phyloP scores from a whole-genome alignment of 495 filamentous ascomycete species.

The Hypoxylon crocopeplum region DNA sequence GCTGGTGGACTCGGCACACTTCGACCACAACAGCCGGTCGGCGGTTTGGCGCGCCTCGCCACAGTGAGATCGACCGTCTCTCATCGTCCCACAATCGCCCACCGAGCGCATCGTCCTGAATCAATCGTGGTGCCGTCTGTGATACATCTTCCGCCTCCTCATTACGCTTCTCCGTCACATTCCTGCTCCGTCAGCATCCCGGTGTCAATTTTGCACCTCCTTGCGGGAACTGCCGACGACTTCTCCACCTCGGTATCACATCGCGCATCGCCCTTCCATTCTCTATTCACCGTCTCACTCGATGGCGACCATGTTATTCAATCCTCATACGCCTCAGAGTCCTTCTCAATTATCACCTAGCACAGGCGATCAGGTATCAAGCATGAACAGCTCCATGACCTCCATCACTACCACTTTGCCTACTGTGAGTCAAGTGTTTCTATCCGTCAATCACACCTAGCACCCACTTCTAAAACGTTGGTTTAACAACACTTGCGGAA shows the following conservation, averaged over 20 bases:
- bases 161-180: conserved; percentile 15
- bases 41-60: conserved; percentile 52
- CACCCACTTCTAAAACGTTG: conserved; percentile 6
- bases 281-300: conserved; percentile 25
- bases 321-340: conserved; percentile 66
- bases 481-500: neutral
- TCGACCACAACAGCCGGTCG: conserved; percentile 43
- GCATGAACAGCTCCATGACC: conserved; percentile 53
- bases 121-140: conserved; percentile 13
- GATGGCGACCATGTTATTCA: conserved; percentile 59
- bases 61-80: conserved; percentile 35
- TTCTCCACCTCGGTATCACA: conserved; percentile 15
- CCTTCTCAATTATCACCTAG: conserved; percentile 60
- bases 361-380: conserved; percentile 51
- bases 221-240: conserved; percentile 6
- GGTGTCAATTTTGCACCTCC: conserved; percentile 6
- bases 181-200: conserved; percentile 18
- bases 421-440: conserved; percentile 38
- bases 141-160: conserved; percentile 8
- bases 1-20: conserved; percentile 35
- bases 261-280: conserved; percentile 15
- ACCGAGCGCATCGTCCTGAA: conserved; percentile 37
- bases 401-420: conserved; percentile 54
- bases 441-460: neutral
- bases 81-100: conserved; percentile 33